Evolutionary conservation across 306 rosid species (phyloP).

Genomic region (Dicorynia guianensis): DNA sequence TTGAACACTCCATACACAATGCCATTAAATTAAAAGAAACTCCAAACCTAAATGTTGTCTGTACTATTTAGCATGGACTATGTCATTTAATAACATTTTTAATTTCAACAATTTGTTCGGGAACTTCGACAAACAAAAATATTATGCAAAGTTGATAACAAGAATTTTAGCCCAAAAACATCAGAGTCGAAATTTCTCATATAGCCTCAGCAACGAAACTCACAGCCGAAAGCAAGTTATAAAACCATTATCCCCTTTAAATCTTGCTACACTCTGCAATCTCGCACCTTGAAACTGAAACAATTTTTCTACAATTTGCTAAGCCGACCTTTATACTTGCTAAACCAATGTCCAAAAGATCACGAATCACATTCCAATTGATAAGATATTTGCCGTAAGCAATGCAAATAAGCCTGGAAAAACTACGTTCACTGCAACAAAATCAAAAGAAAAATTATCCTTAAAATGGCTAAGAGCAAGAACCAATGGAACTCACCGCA

Average conservation of each 20-base stretch:
- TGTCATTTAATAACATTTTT: no score
- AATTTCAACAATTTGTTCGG: no score
- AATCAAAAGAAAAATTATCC: background rate
- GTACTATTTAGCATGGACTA: no score
- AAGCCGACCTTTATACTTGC: background rate
- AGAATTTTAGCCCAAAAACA: conserved; percentile 21
- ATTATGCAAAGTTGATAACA: conserved; percentile 3
- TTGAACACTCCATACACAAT: conserved; percentile 8
- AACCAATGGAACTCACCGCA: conserved; percentile 53
- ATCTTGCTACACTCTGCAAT: background rate
- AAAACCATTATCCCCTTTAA: no score
- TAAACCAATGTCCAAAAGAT: background rate
- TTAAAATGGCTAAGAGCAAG: background rate
- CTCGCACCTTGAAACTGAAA: conserved; percentile 28
- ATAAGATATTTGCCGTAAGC: conserved; percentile 7
- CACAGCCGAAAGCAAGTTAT: no score
- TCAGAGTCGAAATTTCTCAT: background rate
- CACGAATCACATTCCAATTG: conserved; percentile 21
- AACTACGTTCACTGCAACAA: background rate
- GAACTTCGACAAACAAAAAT: background rate
- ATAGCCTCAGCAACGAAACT: background rate
- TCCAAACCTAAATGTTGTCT: no score
- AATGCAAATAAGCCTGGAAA: conserved; percentile 1
- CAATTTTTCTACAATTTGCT: background rate
- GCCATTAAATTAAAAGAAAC: background rate